phyloP scores from a whole-genome alignment of 805 yeast genomes.

The Starmera pachycereana region DNA sequence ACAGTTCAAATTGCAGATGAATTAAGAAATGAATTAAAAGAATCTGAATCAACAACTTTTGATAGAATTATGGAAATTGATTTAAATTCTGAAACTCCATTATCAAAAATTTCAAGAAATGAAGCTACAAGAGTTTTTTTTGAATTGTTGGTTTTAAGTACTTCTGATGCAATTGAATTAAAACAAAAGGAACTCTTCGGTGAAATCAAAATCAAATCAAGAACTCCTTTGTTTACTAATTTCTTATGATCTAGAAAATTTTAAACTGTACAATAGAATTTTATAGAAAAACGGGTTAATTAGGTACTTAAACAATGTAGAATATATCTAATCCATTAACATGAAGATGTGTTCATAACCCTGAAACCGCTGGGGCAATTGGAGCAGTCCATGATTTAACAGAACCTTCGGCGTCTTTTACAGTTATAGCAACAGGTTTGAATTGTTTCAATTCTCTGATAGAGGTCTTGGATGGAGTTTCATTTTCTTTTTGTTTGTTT shows the following conservation, averaged over 20 bases:
- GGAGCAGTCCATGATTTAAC: no score
- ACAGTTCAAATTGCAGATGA: slow-evolving; percentile 45
- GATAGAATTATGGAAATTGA: slow-evolving; percentile 28
- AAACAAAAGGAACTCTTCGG: slow-evolving; percentile 54
- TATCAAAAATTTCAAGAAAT: slow-evolving; percentile 31
- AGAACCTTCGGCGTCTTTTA: no score
- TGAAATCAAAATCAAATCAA: slow-evolving; percentile 17
- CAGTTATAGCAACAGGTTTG: no score
- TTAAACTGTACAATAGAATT: background rate
- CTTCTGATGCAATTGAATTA: slow-evolving; percentile 57
- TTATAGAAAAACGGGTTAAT: background rate
- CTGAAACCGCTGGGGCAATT: no score
- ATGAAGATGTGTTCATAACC: no score
- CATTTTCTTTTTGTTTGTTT: no score
- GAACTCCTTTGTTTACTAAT: slow-evolving; percentile 2
- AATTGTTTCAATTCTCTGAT: no score
- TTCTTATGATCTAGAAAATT: slow-evolving; percentile 3
- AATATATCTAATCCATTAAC: background rate
- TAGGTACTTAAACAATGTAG: background rate
- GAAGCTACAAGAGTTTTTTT: slow-evolving; percentile 71
- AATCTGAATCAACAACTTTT: slow-evolving; percentile 20
- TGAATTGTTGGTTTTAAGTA: slow-evolving; percentile 73
- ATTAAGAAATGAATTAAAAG: slow-evolving; percentile 26
- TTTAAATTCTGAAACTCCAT: slow-evolving; percentile 12
- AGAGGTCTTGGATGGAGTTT: no score